These are phyloP conservation scores for Acer negundo DNA, from an alignment of 345 rosid species.

Conservation along the genomic window DNA sequence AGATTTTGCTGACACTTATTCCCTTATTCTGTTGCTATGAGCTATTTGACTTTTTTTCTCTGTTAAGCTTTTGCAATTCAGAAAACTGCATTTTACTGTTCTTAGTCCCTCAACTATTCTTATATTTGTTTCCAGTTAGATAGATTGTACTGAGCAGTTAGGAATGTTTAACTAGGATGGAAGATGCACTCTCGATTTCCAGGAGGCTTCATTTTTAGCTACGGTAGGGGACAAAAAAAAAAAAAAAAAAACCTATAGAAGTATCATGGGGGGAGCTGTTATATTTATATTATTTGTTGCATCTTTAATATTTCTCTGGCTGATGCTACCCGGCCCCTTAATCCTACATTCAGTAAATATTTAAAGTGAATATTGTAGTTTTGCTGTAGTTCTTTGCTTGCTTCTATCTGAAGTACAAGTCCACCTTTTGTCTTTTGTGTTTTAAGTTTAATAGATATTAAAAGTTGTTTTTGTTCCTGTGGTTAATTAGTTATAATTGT, in stretches of 20 bases:
- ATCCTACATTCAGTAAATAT: background rate
- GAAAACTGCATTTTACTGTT: background rate
- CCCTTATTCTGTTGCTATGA: background rate
- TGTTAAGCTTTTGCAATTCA: background rate
- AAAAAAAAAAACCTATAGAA: background rate
- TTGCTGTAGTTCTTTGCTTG: background rate
- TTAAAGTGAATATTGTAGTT: background rate
- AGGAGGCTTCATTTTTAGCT: background rate
- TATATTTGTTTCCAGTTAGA: background rate
- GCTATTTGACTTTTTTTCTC: background rate
- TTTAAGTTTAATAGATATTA: background rate
- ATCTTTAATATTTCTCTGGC: background rate
- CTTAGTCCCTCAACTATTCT: background rate
- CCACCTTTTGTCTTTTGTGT: background rate
- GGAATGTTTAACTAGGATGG: background rate
- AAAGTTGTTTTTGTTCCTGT: background rate
- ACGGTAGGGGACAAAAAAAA: background rate
- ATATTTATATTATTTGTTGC: background rate
- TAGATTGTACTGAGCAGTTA: background rate
- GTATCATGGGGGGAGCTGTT: background rate
- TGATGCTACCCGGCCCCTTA: background rate
- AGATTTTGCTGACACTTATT: constrained; percentile 2
- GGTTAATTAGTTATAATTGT: background rate
- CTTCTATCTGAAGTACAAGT: background rate
- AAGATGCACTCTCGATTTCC: background rate